Percentiles rank a stretch among this genome's conserved stretches.
Evolutionary conservation across 345 rosid species (phyloP).

Genomic region (thale cress (Arabidopsis thaliana)): TAIR10.1 NC_003070.9:20348501-20349000

Average conservation of each 20-base stretch:
- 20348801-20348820: background rate
- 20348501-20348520: no score
- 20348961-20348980: no score
- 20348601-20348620: constrained; percentile 5
- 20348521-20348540: background rate
- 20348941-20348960: background rate
- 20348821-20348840: background rate
- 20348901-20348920: background rate
- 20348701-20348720: no score
- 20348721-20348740: background rate
- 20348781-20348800: no score
- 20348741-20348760: no score
- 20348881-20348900: background rate
- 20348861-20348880: background rate
- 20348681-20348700: background rate
- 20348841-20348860: background rate
- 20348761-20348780: no score
- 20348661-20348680: constrained; percentile 4
- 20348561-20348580: constrained; percentile 12
- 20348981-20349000: no score
- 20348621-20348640: background rate
- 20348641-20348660: background rate
- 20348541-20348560: constrained; percentile 16
- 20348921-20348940: background rate
- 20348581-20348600: constrained; percentile 22